A percentile compares a stretch with the other conserved stretches of the same genome.
Evolutionary conservation across 2,329 filamentous ascomycete species (phyloP).

Genomic region (Phialemonium atrogriseum): DNA sequence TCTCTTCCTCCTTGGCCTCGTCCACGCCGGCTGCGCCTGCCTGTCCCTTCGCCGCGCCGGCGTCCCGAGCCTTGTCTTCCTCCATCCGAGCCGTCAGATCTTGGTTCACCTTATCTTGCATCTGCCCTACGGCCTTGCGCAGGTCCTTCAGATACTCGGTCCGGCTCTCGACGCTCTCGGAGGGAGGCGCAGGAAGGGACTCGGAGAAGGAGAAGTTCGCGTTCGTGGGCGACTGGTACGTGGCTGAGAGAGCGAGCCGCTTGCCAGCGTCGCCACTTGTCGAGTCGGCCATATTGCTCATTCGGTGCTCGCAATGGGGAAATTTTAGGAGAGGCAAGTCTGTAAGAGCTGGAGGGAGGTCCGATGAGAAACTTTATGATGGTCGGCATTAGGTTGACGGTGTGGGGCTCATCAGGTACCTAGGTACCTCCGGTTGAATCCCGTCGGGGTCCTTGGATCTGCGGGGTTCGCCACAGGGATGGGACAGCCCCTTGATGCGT

Average conservation of each 20-base stretch:
- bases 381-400: too few species aligned
- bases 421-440: too few species aligned
- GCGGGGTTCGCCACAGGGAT: too few species aligned
- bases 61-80: conserved; percentile 51
- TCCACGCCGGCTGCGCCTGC: conserved; percentile 26
- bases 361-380: too few species aligned
- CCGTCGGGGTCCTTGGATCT: too few species aligned
- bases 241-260: conserved; percentile 31
- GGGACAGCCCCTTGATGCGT: too few species aligned
- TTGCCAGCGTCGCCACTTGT: conserved; percentile 8
- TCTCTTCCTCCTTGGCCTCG: conserved; percentile 59
- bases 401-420: too few species aligned
- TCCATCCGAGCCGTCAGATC: conserved; percentile 70
- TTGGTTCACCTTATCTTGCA: conserved; percentile 62
- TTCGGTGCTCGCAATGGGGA: background rate
- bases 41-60: conserved; percentile 15
- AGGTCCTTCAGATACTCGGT: conserved; percentile 52
- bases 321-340: too few species aligned
- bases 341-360: too few species aligned
- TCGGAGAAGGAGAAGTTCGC: conserved; percentile 35
- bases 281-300: conserved; percentile 9
- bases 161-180: conserved; percentile 34
- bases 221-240: conserved; percentile 45
- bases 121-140: conserved; percentile 42
- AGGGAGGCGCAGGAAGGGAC: conserved; percentile 25